Evolutionary conservation across 345 rosid genomes (phyloP), one percentile per base, ranked within the genome.

Genomic region (Raphanus sativus): DNA sequence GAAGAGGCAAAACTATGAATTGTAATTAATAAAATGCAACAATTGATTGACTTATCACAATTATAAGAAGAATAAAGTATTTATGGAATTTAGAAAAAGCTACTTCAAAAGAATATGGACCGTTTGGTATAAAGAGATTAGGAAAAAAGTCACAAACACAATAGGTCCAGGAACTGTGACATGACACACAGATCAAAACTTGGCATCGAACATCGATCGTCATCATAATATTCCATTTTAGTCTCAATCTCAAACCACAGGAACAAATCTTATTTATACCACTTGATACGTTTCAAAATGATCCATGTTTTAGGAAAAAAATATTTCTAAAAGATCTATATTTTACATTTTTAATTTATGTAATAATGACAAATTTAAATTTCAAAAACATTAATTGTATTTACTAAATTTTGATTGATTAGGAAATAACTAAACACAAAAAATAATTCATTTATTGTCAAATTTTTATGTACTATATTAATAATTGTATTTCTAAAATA

Each of bases 91-190:
- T 69, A 8, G 66, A 74, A 79, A 69, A 79, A 63, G 70, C 68
- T 32, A 63, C 66, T 68, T 68, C 61, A 55, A 79, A 74, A 74
- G 75, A 74, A 79, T 74, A 69, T n/a, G 75, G 71, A 69, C 71
- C 75, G 67, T 79, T 52, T 73, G 75, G 75, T 73, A 16, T 16
- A 52, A 52, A 52, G 58, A 52, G 58, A 52, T 52, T 52, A 36
- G 38, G 15, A 59, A 68, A 74, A 74, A 79, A 55, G 74, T 73
- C 34, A 62, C 69, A 61, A 61, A 78, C 74, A 67, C 74, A 78
- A 73, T 62, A 48, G 82, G 82, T 78, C 74, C 82, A 67, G 69
- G 54, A 78, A 78, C 77, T 63, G 77, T 78, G 78, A 73, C 74
- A 28, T 78, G 82, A 78, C 82, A 60, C 64, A 66, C 34, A 73